These are phyloP conservation scores for Ceratocystis eucalypticola DNA, from an alignment of 2,329 filamentous ascomycete species.

Conservation along the genomic window DNA sequence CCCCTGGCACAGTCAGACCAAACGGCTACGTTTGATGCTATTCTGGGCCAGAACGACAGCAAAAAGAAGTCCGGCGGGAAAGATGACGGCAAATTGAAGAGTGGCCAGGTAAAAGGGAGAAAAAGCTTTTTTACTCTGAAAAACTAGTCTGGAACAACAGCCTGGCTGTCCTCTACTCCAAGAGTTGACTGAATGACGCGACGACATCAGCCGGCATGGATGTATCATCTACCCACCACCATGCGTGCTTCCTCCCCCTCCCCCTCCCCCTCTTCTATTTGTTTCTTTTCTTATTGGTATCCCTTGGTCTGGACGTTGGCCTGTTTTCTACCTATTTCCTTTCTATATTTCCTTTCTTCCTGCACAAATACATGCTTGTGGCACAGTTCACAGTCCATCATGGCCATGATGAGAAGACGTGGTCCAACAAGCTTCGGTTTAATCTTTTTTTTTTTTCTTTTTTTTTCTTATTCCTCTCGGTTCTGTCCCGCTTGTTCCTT, in stretches of 20 bases:
- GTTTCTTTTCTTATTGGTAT: background rate
- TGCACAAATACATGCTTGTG: background rate
- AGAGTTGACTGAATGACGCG: conserved; percentile 1
- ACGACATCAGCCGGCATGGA: conserved; percentile 15
- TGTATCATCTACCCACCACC: no score
- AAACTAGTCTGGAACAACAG: no score
- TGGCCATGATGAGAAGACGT: background rate
- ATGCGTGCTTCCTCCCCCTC: no score
- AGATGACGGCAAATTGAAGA: conserved; percentile 23
- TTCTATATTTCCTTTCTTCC: background rate
- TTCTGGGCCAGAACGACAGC: conserved; percentile 27
- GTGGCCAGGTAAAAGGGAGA: conserved; percentile 29
- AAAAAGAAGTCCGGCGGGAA: background rate
- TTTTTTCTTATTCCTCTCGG: background rate
- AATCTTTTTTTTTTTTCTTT: background rate
- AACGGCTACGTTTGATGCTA: conserved; percentile 36
- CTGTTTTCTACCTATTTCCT: background rate
- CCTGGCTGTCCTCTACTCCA: no score
- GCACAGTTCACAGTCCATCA: background rate
- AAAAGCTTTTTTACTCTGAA: conserved; percentile 24
- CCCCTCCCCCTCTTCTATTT: no score
- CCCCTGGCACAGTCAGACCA: conserved; percentile 24
- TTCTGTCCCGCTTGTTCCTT: background rate
- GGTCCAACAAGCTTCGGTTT: background rate
- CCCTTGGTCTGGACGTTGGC: background rate